Conservation (phyloP, 441 rosid genomes). For the Corymbia citriodora region DNA sequence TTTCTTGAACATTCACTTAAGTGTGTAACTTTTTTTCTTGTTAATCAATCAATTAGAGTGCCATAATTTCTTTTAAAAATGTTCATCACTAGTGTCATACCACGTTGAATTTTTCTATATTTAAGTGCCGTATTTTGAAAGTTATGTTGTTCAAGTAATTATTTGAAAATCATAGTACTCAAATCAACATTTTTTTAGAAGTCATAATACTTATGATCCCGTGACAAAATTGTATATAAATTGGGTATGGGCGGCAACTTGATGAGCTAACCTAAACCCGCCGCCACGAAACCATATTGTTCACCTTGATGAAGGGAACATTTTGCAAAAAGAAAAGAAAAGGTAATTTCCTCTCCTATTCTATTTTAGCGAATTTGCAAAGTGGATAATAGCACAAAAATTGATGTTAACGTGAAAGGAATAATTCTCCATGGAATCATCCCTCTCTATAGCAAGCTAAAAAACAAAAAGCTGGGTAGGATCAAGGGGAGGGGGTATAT, state of each 20-base stretch:
- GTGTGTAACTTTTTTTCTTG: neutral
- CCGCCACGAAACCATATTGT: neutral
- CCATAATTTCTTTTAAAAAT: fast-evolving
- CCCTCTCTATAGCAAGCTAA: neutral
- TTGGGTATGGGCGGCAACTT: neutral
- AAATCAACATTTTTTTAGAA: neutral
- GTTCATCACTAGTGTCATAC: neutral
- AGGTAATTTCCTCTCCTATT: neutral
- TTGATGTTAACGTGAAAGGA: neutral
- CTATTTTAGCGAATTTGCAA: neutral
- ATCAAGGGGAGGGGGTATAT: neutral
- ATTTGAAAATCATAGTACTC: fast-evolving
- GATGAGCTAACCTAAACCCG: neutral
- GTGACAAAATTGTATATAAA: fast-evolving
- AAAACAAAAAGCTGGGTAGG: neutral
- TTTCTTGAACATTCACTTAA: neutral
- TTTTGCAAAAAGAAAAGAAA: neutral
- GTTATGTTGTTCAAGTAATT: fast-evolving
- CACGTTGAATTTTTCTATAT: neutral
- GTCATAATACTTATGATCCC: neutral
- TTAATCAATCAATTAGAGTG: neutral
- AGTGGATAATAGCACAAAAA: neutral
- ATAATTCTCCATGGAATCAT: neutral
- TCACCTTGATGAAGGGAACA: neutral
- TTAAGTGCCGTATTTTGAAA: neutral